Evolutionary conservation across 108 stramenopile genomes (phyloP), one percentile per base, ranked within the genome.

Genomic region (Nitzschia sp.): DNA sequence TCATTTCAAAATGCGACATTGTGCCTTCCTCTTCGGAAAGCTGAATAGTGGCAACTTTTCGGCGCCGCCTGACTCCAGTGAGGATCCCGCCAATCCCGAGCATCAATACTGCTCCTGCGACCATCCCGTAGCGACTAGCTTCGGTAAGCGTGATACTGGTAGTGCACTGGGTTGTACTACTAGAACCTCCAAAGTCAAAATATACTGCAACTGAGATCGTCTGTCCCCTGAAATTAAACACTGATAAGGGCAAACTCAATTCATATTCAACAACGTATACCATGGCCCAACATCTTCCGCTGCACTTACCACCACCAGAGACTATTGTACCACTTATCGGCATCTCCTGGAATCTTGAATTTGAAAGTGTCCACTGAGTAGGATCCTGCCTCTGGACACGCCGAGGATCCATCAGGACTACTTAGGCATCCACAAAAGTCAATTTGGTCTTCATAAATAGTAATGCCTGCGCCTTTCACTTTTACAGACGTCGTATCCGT

Each of bases 1-100:
- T 52, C 64, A 65, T 65, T 65, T 65, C 64, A 50, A 65, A 65
- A 34, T 65, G 64, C 1, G 64, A 53, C 34, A 15, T 15, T 25
- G 64, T 65, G 16, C 64, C 64, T 35, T 65, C 64, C 1, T 65
- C 64, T 25, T 31, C 47, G 30, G 16, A 22, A 17, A 65, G 1
- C 27, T 52, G 50, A 9, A 65, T 65, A 44, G 61, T 45, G 21
- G 47, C 64, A 15, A 52, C 64, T 22, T 29, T 46, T 65, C 64
- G 64, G 19, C 30, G 19, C 15, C 60, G 36, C 0, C 33, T 8
- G 5, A 45, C 6, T 2, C 23, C 21, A 26, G 38, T 41, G 29
- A 61, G n/a, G 5, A 45, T 19, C 13, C 41, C 60, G 25, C 38
- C 60, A 17, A 61, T 17, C 0, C 38, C 41, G 1, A 61, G 44